Base-by-base conservation (phyloP, 495 filamentous ascomycete genomes). In the Chlorociboria aeruginascens region DNA sequence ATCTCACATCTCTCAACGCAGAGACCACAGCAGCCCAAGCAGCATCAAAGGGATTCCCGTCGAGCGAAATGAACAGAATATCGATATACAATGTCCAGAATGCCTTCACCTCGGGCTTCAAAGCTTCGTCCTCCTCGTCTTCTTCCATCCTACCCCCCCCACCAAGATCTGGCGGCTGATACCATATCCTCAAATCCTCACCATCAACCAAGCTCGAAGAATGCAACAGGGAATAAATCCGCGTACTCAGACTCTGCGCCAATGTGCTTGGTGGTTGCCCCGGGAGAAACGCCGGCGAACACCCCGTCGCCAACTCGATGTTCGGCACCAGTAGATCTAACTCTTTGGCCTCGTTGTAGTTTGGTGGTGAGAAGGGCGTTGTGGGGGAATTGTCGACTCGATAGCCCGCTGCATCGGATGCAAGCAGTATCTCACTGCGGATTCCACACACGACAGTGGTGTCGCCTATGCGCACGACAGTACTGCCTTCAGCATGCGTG, bases 1-100 rank as follows among this genome's bases (percentile, higher is more conserved):
- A 62, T 45, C 69, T 73, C 2, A 85, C 89, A 63, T 90, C 76
- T 20, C 70, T 69, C 43, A 98, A 65, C n/a, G 92, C 92, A 16
- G 87, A 82, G 32, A 95, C 53, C 4, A 95, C 72, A 10, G 87
- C 79, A 0, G 79, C 74, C 90, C 89, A 97, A 0, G 86, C 85
- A 2, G 82, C 83, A 52, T 97, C 89, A 55, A 97, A 88, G 11
- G 86, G 76, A 58, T 89, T 93, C 0, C 90, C 90, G 43, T 93
- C 89, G 11, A 94, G 76, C 0, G 86, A 90, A 45, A 96, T 80
- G 61, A 93, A 86, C 59, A 95, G 74, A 20, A 94, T 64, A 63
- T 95, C 88, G 50, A 98, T 88, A 57, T 95, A 95, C 3, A 98
- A 78, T 8, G 82, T 79, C 90, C 90, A 98, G 61, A 87, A 97